Conservation (phyloP, 257 asterid species). For the Paulownia fortunei region DNA sequence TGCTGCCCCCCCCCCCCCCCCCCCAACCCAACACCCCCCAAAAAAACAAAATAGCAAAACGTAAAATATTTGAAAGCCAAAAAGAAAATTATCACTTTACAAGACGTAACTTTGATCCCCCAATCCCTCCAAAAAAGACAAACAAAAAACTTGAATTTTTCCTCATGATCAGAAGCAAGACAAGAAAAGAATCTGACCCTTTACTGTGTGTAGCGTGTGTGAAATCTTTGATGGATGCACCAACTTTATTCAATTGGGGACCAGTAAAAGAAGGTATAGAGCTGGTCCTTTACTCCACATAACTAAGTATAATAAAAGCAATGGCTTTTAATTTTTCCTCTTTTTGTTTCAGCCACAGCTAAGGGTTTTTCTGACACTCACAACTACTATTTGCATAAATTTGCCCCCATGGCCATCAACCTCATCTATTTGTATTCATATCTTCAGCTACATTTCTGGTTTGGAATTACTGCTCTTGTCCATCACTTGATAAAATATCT, state of each 20-base stretch:
- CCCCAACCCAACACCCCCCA: too few species aligned
- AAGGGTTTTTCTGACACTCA: constrained; percentile 4
- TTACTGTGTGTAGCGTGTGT: constrained; percentile 10
- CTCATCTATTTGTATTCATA: constrained; percentile 25
- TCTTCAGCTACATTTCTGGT: constrained; percentile 32
- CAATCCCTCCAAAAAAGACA: neutral
- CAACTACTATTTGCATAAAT: constrained; percentile 15
- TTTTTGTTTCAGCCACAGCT: constrained; percentile 26
- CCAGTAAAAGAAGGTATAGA: neutral
- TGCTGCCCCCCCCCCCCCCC: neutral
- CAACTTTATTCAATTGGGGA: constrained; percentile 34
- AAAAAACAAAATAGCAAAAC: neutral
- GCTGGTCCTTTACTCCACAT: constrained; percentile 1
- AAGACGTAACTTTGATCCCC: neutral
- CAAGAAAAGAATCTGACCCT: constrained; percentile 3
- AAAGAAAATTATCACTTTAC: too few species aligned
- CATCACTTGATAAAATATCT: neutral
- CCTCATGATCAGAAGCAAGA: neutral
- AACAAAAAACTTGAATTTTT: neutral
- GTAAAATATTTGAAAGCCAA: too few species aligned
- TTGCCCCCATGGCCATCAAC: constrained; percentile 36
- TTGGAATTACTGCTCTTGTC: constrained; percentile 10
- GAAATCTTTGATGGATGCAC: constrained; percentile 16
- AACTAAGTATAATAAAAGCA: neutral
- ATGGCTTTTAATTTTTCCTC: constrained; percentile 12